Base-by-base conservation (phyloP, 441 rosid species). In the Bruguiera hainesii region DNA sequence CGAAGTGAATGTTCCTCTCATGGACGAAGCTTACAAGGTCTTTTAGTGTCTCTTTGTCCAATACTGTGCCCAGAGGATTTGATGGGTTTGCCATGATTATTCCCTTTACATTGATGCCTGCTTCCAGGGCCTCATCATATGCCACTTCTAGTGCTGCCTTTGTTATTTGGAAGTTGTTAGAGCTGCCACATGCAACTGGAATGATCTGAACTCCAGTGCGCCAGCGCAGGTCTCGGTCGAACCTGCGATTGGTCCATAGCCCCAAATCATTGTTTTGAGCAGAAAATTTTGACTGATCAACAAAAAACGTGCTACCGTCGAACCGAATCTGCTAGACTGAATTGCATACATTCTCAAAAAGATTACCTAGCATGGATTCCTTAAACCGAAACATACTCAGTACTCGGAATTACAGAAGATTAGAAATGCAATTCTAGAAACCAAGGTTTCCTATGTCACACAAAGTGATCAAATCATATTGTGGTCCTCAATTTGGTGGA, bases 141-240 rank as follows among this genome's bases (percentile, higher is more conserved):
- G 97, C 96, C 16, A 76, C 75, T 79, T 89, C 98, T 63, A 94
- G 33, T 42, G 98, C 94, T 31, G 53, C 72, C 31, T 68, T 77
- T 0, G 97, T 91, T 64, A 91, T 74, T 76, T 76, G 78, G 83
- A 91, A 94, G 65, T 87, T 73, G 75, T 88, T 85, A 1, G 87
- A 79, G 76, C 96, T 89, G 60, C 75, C 71, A 52, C 91, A 87
- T 37, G 79, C 80, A 56, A 94, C 93, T 4, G 99, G 96, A 61
- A 89, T 76, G 60, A 91, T 89, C 68, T 75, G 80, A 2, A 82
- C 85, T 42, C 91, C 87, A 3, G 98, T 91, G 71, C 98, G 79
- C 97, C 98, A 94, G 51, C 89, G 81, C 78, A 94, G 78, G 77
- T 94, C 99, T 31, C 99, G 82, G 68, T 89, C 88, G 73, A 91